Percentiles rank a stretch among this genome's conserved stretches.
Conservation (phyloP, 2,329 filamentous ascomycete genomes). For the Pseudogymnoascus sp. region DNA sequence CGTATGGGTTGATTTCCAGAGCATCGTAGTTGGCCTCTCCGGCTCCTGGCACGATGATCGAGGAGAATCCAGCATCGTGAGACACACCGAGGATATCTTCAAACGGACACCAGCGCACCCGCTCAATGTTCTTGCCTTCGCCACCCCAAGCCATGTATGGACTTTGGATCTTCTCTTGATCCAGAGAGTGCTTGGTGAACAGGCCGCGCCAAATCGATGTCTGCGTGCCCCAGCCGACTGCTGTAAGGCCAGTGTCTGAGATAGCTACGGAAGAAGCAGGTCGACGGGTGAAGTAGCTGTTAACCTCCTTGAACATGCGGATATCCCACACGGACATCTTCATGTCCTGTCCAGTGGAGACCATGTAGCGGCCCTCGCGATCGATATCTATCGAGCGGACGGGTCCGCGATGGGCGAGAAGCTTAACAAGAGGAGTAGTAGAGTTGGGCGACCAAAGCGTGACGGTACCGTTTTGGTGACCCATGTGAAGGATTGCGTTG, state of each 20-base stretch:
- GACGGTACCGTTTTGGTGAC: slow-evolving; percentile 91
- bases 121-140: slow-evolving; percentile 72
- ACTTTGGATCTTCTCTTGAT: slow-evolving; percentile 72
- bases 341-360: slow-evolving; percentile 79
- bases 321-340: slow-evolving; percentile 97
- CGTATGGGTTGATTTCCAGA: slow-evolving; percentile 89
- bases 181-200: slow-evolving; percentile 63
- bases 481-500: slow-evolving; percentile 86
- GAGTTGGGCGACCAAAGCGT: slow-evolving; percentile 94
- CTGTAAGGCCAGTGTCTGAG: slow-evolving; percentile 79
- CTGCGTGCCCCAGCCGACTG: slow-evolving; percentile 84
- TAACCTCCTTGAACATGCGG: slow-evolving; percentile 85
- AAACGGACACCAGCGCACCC: slow-evolving; percentile 85
- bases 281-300: slow-evolving; percentile 75
- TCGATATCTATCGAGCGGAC: slow-evolving; percentile 81
- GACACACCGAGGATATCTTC: slow-evolving; percentile 86
- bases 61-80: slow-evolving; percentile 81
- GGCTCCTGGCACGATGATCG: slow-evolving; percentile 84
- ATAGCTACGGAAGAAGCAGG: slow-evolving; percentile 80
- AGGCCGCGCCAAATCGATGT: slow-evolving; percentile 87
- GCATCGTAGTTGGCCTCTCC: slow-evolving; percentile 96
- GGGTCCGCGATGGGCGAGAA: slow-evolving; percentile 82
- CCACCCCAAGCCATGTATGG: slow-evolving; percentile 94
- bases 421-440: slow-evolving; percentile 77
- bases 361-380: slow-evolving; percentile 89